Evolutionary conservation across 495 filamentous ascomycete genomes (phyloP).

Genomic region (Hypoxylon perforatum): DNA sequence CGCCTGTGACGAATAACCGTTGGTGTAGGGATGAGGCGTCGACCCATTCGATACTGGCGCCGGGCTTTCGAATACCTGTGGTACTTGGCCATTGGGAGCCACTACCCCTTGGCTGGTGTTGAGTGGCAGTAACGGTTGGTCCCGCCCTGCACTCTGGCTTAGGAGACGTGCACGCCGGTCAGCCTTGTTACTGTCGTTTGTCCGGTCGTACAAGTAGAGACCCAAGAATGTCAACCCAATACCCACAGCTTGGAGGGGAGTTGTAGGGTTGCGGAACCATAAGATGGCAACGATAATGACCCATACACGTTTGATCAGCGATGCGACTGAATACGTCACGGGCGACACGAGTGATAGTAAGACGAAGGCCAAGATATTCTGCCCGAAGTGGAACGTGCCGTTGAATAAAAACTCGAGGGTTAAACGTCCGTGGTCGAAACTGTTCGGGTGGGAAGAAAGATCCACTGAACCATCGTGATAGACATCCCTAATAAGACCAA

Average conservation of each 20-base stretch:
- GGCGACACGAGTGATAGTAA: constrained; percentile 91
- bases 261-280: constrained; percentile 94
- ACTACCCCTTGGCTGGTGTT: constrained; percentile 49
- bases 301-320: constrained; percentile 94
- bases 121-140: constrained; percentile 77
- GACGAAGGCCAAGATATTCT: constrained; percentile 95
- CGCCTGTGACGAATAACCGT: constrained; percentile 48
- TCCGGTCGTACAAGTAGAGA: constrained; percentile 96
- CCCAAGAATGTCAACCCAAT: constrained; percentile 91
- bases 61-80: constrained; percentile 49
- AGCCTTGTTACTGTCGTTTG: constrained; percentile 82
- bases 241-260: constrained; percentile 80
- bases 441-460: constrained; percentile 67
- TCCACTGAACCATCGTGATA: constrained; percentile 73
- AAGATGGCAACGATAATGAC: constrained; percentile 95
- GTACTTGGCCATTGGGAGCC: constrained; percentile 29
- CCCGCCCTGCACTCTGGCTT: constrained; percentile 52
- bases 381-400: constrained; percentile 94
- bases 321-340: constrained; percentile 96
- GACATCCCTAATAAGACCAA: constrained; percentile 78
- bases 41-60: constrained; percentile 38
- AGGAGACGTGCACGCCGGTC: constrained; percentile 73
- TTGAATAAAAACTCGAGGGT: constrained; percentile 93
- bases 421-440: constrained; percentile 82
- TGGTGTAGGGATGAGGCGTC: constrained; percentile 45